These are phyloP conservation scores for Coniella lustricola DNA, from an alignment of 2,329 filamentous ascomycete species.

Conservation along the genomic window DNA sequence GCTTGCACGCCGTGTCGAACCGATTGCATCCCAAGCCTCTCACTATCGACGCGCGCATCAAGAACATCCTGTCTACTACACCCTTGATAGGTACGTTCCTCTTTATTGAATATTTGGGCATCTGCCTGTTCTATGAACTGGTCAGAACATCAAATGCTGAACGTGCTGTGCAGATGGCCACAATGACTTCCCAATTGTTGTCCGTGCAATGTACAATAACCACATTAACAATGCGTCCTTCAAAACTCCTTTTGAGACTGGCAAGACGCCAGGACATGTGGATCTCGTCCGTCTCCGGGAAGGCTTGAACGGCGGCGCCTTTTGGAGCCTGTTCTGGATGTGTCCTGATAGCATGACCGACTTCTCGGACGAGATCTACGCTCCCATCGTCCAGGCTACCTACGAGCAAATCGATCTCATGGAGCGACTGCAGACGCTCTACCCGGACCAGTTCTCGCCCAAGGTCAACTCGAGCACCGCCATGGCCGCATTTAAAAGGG, in stretches of 20 bases:
- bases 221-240: conserved; percentile 72
- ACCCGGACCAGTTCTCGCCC: conserved; percentile 63
- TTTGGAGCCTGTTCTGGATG: conserved; percentile 81
- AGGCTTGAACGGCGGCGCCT: conserved; percentile 75
- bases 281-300: conserved; percentile 69
- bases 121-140: background rate
- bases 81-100: conserved; percentile 41
- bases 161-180: conserved; percentile 65
- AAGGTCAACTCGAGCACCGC: conserved; percentile 55
- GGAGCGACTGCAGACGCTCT: conserved; percentile 53
- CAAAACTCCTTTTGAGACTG: conserved; percentile 65
- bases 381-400: conserved; percentile 51
- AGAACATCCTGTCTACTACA: conserved; percentile 36
- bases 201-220: conserved; percentile 63
- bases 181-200: conserved; percentile 73
- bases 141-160: background rate
- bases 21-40: background rate
- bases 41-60: conserved; percentile 39
- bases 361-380: conserved; percentile 42
- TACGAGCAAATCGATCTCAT: conserved; percentile 71
- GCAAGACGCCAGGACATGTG: conserved; percentile 62
- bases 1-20: conserved; percentile 5
- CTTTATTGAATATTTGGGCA: background rate
- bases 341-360: conserved; percentile 69
- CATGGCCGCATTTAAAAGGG: conserved; percentile 49